Evolutionary conservation across 768 basidiomycete species (phyloP).

Genomic region (Tricholoma furcatifolium): DNA sequence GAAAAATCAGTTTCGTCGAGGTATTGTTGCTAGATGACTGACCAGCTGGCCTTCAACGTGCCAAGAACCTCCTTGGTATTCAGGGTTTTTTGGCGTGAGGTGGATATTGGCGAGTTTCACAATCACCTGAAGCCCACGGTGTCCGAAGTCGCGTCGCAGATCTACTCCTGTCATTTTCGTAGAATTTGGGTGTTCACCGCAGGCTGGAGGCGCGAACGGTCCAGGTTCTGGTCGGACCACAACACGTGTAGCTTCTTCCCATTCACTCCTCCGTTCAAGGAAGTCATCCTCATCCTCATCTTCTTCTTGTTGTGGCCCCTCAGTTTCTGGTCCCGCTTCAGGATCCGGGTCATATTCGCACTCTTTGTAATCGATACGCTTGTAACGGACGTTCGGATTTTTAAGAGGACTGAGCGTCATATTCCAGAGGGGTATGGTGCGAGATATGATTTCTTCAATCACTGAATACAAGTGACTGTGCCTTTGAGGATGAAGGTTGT

Average conservation of each 20-base stretch:
- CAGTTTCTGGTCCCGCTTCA: constrained; percentile 9
- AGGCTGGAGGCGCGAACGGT: constrained; percentile 10
- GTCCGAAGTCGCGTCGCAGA: constrained; percentile 5
- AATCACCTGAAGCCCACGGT: constrained; percentile 13
- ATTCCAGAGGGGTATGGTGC: constrained; percentile 33
- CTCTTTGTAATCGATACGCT: constrained; percentile 15
- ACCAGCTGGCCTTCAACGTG: constrained; percentile 19
- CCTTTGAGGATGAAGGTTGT: constrained; percentile 35
- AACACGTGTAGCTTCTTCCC: constrained; percentile 10
- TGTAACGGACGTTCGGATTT: not conserved
- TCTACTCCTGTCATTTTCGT: constrained; percentile 3
- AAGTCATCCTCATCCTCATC: constrained; percentile 19
- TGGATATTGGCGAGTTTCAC: constrained; percentile 18
- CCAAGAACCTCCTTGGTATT: constrained; percentile 16
- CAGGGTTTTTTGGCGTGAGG: constrained; percentile 14
- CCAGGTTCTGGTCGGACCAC: constrained; percentile 22
- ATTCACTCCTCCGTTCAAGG: constrained; percentile 14
- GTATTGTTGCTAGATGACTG: not conserved
- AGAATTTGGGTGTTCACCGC: not conserved
- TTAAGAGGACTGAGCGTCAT: constrained; percentile 19
- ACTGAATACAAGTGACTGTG: constrained; percentile 24
- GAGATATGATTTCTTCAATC: constrained; percentile 24
- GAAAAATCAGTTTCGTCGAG: not conserved
- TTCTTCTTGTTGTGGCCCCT: constrained; percentile 17
- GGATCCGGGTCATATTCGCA: constrained; percentile 19